Base-by-base conservation (phyloP, 805 yeast genomes). In the Yamadazyma endophytica region DNA sequence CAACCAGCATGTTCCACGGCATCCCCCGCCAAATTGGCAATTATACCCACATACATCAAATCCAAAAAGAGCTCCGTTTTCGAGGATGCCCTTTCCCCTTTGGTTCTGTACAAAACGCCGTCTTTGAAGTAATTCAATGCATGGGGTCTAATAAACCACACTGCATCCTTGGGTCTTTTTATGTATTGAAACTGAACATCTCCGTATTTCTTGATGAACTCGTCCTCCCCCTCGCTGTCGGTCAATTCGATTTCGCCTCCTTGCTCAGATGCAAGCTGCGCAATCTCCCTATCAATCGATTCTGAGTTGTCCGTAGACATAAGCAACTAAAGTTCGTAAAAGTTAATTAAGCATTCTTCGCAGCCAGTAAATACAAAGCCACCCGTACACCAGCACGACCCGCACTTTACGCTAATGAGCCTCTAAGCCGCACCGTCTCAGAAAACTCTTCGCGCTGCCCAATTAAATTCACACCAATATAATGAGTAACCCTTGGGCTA, bases 31-130 rank as follows among this genome's bases (percentile, higher is more conserved):
- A 77, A 52, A 35, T 75, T 75, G 14, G 82, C 73, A 17, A 75
- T 73, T 28, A 79, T 71, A 3, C 82, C 84, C 39, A 78, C 84
- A 44, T 77, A 78, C 38, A 77, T 54, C 53, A 79, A 62, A 50
- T 79, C 85, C 30, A 78, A 50, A 42, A 79, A 79, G 51, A 79
- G 62, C 47, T 79, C 84, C 11, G 73, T 61, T 30, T 65, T 65
- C 1, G 67, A 64, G 9, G 77, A 64, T 1, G 73, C 55, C 18
- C 83, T 50, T 46, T 78, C 83, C 9, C 68, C 68, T 39, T 59
- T 66, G 2, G 83, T 77, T 12, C 83, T 54, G 47, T 61, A 75
- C 15, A 79, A 52, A 4, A 61, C 64, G 0, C 81, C 82, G 32
- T 76, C 67, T 38, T 73, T 63, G 56, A 77, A 78, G 47, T 73